Evolutionary conservation across 2,329 filamentous ascomycete genomes (phyloP).

Genomic region (Hymenoscyphus repandus): DNA sequence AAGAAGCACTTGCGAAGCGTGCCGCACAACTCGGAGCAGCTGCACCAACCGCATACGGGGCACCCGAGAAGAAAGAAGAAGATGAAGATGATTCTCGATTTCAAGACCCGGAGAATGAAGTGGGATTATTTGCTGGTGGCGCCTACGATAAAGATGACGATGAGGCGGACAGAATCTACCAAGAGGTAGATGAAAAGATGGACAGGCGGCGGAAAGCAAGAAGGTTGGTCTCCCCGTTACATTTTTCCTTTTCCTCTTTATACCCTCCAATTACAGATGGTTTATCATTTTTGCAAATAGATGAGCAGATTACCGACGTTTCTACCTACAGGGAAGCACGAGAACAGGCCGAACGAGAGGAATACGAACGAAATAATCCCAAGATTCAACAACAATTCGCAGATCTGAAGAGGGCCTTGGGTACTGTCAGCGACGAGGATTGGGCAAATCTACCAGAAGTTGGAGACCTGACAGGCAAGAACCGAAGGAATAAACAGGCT

Average conservation of each 20-base stretch:
- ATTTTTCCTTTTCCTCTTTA: slow-evolving; percentile 22
- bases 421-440: slow-evolving; percentile 86
- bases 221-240: slow-evolving; percentile 60
- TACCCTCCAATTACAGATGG: slow-evolving; percentile 41
- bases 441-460: slow-evolving; percentile 96
- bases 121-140: slow-evolving; percentile 89
- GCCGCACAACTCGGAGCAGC: slow-evolving; percentile 74
- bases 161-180: slow-evolving; percentile 93
- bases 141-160: slow-evolving; percentile 98
- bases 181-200: slow-evolving; percentile 96
- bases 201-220: slow-evolving; percentile 78
- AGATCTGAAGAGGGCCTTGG: slow-evolving; percentile 85
- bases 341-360: slow-evolving; percentile 83
- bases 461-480: slow-evolving; percentile 93
- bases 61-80: slow-evolving; percentile 46
- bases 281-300: slow-evolving; percentile 63
- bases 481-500: slow-evolving; percentile 78
- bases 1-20: slow-evolving; percentile 91
- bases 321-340: slow-evolving; percentile 78
- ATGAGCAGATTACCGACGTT: slow-evolving; percentile 76
- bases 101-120: slow-evolving; percentile 95
- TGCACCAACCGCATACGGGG: slow-evolving; percentile 69
- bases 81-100: slow-evolving; percentile 76
- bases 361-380: slow-evolving; percentile 95
- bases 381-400: slow-evolving; percentile 98